A percentile compares a stretch with the other conserved stretches of the same genome.
Conservation (phyloP, 2,329 filamentous ascomycete genomes). For the Venturia aucupariae region DNA sequence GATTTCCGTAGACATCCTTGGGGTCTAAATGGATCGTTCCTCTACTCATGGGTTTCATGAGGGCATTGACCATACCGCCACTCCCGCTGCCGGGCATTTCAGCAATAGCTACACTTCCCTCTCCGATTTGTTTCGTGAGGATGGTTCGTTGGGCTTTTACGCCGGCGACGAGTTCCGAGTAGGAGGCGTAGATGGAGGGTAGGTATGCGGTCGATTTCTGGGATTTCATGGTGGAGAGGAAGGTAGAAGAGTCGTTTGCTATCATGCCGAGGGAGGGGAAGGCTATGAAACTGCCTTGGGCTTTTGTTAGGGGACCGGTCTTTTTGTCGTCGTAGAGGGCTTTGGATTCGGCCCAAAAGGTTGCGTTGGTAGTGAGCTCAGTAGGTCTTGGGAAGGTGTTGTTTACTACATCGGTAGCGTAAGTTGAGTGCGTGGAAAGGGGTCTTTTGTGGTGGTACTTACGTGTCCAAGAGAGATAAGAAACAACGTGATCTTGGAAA, state of each 20-base stretch:
- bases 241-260: not conserved
- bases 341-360: not conserved
- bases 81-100: not conserved
- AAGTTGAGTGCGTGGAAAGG: not conserved
- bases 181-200: not conserved
- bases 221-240: not conserved
- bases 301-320: not conserved
- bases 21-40: slow-evolving; percentile 23
- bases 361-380: not conserved
- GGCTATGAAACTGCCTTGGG: not conserved
- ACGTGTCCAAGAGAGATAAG: not conserved
- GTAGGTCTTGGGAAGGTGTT: not conserved
- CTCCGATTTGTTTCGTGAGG: not conserved
- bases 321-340: not conserved
- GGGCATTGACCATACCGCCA: not conserved
- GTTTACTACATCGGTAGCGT: not conserved
- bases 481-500: slow-evolving; percentile 7
- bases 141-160: not conserved
- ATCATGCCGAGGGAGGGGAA: not conserved
- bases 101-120: not conserved
- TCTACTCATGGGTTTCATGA: slow-evolving; percentile 20
- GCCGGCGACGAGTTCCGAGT: not conserved
- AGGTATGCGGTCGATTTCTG: not conserved
- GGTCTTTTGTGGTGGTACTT: not conserved
- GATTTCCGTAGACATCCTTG: not conserved